Percentiles rank a stretch among this genome's conserved stretches.
phyloP scores from a whole-genome alignment of 805 yeast genomes.

The Peterozyma toletana region DNA sequence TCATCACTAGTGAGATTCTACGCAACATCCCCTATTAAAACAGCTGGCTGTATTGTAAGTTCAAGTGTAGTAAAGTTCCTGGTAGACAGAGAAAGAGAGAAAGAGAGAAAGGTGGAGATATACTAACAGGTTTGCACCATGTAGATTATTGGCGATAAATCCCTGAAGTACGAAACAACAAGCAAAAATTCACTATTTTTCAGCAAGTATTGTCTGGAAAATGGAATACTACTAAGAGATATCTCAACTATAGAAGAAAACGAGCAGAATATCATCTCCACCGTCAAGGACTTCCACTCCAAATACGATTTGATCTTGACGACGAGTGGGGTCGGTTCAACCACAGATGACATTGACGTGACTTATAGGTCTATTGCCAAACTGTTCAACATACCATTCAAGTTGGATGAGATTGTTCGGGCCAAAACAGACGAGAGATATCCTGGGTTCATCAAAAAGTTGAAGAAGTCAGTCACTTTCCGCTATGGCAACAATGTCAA shows the following conservation, averaged over 20 bases:
- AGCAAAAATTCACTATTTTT: slow-evolving; percentile 74
- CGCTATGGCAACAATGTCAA: slow-evolving; percentile 46
- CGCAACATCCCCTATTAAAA: not conserved
- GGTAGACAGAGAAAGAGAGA: too few species aligned
- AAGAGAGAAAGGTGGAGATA: not conserved
- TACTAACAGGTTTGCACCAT: not conserved
- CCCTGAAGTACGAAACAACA: slow-evolving; percentile 73
- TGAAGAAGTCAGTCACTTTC: slow-evolving; percentile 48
- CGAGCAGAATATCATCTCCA: slow-evolving; percentile 50
- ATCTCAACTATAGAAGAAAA: slow-evolving; percentile 78
- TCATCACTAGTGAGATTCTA: not conserved
- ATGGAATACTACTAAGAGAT: slow-evolving; percentile 59
- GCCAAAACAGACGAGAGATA: slow-evolving; percentile 48
- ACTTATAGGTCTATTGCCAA: slow-evolving; percentile 72
- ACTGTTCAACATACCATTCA: slow-evolving; percentile 45
- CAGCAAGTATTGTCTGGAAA: slow-evolving; percentile 60
- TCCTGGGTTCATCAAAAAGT: slow-evolving; percentile 24
- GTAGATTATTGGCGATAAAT: slow-evolving; percentile 76
- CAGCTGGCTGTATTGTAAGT: slow-evolving; percentile 9
- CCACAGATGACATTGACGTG: slow-evolving; percentile 69
- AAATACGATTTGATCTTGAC: slow-evolving; percentile 64
- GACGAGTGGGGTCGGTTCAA: slow-evolving; percentile 76
- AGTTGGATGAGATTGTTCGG: slow-evolving; percentile 50
- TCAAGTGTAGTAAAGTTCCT: too few species aligned
- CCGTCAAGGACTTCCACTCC: slow-evolving; percentile 36